Conservation (phyloP, 2,329 filamentous ascomycete species). For the Penicillium sp. region DNA sequence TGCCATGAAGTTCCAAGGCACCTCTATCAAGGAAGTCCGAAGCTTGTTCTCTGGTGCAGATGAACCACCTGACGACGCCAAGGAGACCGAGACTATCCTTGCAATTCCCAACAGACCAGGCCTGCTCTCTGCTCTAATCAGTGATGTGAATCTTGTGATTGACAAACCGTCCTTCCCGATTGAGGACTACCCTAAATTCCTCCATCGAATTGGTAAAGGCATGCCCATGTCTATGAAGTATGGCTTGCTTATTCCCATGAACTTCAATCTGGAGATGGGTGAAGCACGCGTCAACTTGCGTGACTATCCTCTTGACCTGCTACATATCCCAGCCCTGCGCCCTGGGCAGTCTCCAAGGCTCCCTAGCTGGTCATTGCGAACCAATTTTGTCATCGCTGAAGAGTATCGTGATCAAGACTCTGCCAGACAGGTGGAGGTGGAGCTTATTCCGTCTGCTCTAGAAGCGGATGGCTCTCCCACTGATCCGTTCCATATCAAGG, state of each 20-base stretch:
- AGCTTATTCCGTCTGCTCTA: conserved; percentile 74
- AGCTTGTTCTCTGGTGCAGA: conserved; percentile 80
- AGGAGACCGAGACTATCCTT: conserved; percentile 81
- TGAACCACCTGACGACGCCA: conserved; percentile 75
- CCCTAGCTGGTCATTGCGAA: conserved; percentile 78
- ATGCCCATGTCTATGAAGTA: conserved; percentile 93
- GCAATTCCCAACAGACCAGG: conserved; percentile 82
- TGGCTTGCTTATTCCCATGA: conserved; percentile 84
- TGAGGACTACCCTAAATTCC: conserved; percentile 75
- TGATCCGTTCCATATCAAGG: conserved; percentile 77
- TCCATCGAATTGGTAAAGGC: conserved; percentile 91
- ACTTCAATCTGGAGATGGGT: conserved; percentile 83
- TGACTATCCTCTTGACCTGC: conserved; percentile 88
- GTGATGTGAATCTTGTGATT: conserved; percentile 78
- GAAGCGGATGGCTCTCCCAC: conserved; percentile 56
- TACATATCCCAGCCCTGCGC: conserved; percentile 85
- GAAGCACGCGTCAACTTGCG: conserved; percentile 83
- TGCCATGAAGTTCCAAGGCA: conserved; percentile 67
- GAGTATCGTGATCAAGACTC: conserved; percentile 83
- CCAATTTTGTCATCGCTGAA: conserved; percentile 94
- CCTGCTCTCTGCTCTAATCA: conserved; percentile 76
- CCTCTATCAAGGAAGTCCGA: conserved; percentile 76
- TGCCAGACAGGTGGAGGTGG: conserved; percentile 74
- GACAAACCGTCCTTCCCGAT: conserved; percentile 93
- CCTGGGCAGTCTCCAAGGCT: conserved; percentile 75